A percentile compares a stretch with the other conserved stretches of the same genome.
These are phyloP conservation scores for Cyberlindnera samutprakarnensis DNA, from an alignment of 805 yeast species.

Conservation along the genomic window DNA sequence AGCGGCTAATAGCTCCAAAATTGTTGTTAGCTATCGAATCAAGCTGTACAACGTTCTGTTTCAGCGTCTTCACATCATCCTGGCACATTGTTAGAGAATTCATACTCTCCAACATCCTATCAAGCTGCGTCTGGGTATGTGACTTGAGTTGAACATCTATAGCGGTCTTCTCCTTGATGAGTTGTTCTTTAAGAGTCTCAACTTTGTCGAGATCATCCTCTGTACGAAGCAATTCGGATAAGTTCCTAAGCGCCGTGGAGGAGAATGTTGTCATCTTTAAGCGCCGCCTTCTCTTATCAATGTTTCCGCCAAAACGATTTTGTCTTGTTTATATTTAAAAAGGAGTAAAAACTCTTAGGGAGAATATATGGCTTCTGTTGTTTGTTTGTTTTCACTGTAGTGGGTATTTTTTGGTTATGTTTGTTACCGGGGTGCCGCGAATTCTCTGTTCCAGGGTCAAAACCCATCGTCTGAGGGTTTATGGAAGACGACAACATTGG, in stretches of 20 bases:
- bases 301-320: too few species aligned
- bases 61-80: constrained; percentile 42
- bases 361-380: too few species aligned
- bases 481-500: too few species aligned
- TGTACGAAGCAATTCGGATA: constrained; percentile 28
- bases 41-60: constrained; percentile 36
- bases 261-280: constrained; percentile 1
- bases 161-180: constrained; percentile 62
- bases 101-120: constrained; percentile 40
- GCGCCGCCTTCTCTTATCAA: too few species aligned
- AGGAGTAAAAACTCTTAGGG: too few species aligned
- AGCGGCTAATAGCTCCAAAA: constrained; percentile 52
- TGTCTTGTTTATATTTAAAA: too few species aligned
- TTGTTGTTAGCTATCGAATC: constrained; percentile 47
- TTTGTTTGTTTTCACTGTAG: too few species aligned
- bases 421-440: too few species aligned
- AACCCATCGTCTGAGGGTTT: too few species aligned
- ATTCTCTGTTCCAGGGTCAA: too few species aligned
- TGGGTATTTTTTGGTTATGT: too few species aligned
- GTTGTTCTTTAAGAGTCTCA: constrained; percentile 42
- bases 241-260: constrained; percentile 19
- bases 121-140: constrained; percentile 39
- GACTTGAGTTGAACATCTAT: constrained; percentile 50
- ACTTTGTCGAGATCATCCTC: constrained; percentile 50
- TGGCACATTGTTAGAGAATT: constrained; percentile 31